Percentiles rank a stretch among this genome's conserved stretches.
Conservation (phyloP, 495 filamentous ascomycete species). For the Talaromyces stipitatus region DNA sequence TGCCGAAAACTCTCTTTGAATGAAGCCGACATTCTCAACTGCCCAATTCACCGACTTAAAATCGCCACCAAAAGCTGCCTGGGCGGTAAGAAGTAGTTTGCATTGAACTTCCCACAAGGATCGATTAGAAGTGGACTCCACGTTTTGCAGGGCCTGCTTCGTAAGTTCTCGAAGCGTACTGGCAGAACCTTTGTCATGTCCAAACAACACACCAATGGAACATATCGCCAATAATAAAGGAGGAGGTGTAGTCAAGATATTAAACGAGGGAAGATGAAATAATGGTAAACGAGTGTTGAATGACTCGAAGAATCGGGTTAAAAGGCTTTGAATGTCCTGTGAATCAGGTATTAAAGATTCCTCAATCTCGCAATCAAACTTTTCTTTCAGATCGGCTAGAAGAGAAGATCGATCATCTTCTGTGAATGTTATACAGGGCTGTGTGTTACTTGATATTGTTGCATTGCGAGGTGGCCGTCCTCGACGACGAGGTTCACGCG, state of each 20-base stretch:
- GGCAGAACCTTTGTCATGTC: not conserved
- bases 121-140: not conserved
- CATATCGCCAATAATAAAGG: conserved; percentile 5
- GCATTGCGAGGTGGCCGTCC: conserved; percentile 1
- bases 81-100: conserved; percentile 2
- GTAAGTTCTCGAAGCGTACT: not conserved
- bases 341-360: not conserved
- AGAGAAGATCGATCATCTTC: not conserved
- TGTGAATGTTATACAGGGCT: not conserved
- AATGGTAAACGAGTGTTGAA: conserved; percentile 5
- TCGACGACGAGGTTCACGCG: not conserved
- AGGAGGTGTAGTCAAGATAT: not conserved
- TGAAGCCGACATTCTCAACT: conserved; percentile 5
- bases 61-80: conserved; percentile 6
- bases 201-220: conserved; percentile 2
- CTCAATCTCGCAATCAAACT: not conserved
- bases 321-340: not conserved
- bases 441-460: not conserved
- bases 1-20: conserved; percentile 3
- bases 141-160: conserved; percentile 5
- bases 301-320: conserved; percentile 2
- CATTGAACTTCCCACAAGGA: conserved; percentile 8
- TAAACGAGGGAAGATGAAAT: conserved; percentile 3
- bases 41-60: not conserved
- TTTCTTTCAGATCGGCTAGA: not conserved